These are phyloP conservation scores for Orbilia oligospora DNA, from an alignment of 2,329 filamentous ascomycete species.

Conservation along the genomic window DNA sequence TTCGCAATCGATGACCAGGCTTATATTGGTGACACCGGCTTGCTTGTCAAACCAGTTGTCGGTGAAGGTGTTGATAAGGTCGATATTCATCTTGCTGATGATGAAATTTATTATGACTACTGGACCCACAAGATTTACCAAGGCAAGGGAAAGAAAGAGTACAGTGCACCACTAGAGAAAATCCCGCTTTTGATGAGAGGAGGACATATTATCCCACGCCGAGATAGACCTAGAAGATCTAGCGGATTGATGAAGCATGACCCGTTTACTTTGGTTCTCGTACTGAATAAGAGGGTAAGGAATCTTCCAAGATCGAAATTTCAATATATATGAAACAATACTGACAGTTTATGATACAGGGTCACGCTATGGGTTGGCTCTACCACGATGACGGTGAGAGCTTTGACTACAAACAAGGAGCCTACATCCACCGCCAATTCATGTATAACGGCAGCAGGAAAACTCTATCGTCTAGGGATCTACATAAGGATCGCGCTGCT, in stretches of 20 bases:
- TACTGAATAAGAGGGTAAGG: slow-evolving; percentile 75
- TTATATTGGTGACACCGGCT: slow-evolving; percentile 87
- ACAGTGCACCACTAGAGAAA: slow-evolving; percentile 84
- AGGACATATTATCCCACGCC: slow-evolving; percentile 90
- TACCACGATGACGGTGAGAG: slow-evolving; percentile 96
- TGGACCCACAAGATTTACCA: slow-evolving; percentile 86
- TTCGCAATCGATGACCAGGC: slow-evolving; percentile 93
- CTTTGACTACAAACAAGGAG: slow-evolving; percentile 87
- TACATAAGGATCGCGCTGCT: slow-evolving; percentile 68
- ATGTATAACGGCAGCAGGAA: slow-evolving; percentile 72
- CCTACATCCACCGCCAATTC: slow-evolving; percentile 89
- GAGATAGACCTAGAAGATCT: slow-evolving; percentile 74
- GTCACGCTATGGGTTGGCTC: slow-evolving; percentile 79
- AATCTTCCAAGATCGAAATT: neutral
- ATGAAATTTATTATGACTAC: slow-evolving; percentile 94
- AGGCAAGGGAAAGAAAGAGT: slow-evolving; percentile 77
- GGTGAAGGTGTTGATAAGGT: slow-evolving; percentile 77
- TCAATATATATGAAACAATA: neutral
- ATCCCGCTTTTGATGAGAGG: slow-evolving; percentile 93
- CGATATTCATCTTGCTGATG: slow-evolving; percentile 88
- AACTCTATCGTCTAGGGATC: slow-evolving; percentile 78
- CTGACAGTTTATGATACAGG: slow-evolving; percentile 65
- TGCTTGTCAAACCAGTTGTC: slow-evolving; percentile 92
- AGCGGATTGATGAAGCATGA: slow-evolving; percentile 91
- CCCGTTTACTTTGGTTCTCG: slow-evolving; percentile 91